Base-by-base conservation (phyloP, 345 rosid genomes). In the Citrus unshiu region DNA sequence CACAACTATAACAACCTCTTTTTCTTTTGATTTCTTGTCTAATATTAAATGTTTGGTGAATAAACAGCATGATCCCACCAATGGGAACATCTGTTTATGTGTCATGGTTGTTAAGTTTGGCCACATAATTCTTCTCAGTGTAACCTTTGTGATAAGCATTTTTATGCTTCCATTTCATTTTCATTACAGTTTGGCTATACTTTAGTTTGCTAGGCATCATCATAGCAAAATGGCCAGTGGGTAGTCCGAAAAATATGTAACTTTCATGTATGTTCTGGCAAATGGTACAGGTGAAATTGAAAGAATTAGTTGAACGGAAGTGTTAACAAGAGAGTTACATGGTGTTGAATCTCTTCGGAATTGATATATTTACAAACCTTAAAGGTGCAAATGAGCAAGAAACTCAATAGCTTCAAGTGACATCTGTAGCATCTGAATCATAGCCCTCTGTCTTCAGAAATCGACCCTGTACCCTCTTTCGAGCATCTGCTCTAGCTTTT, bases 1-100 rank as follows among this genome's bases (percentile, higher is more conserved):
- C 84, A 87, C 88, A 80, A 64, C 84, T 81, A 75, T 81, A 87
- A 87, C 88, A 8, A 87, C 85, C 83, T 70, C 80, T 34, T 60
- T 51, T 76, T 32, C 22, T 25, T 59, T 43, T 62, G 10, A 73
- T 24, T 39, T 56, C 29, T 60, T 19, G 34, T 74, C 82, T 34
- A 16, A 77, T 60, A 51, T 67, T 46, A 63, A 70, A n/a, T 64
- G 85, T 77, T 82, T 64, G 86, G 86, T 81, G 76, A 76, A 62
- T 81, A 62, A 75, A 74, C 30, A 75, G 6, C 56, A 7, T 69
- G 59, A 54, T n/a, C 56, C 68, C 60, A 66, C 65, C 72, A 49
- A 72, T 19, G 10, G 16, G 7, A 80, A 72, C 3, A n/a, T 54
- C 24, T 27, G 22, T 49, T 37, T 73, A 35, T 25, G 60, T 61